These are phyloP conservation scores for Naganishia onofrii DNA, from an alignment of 768 basidiomycete genomes.

Conservation along the genomic window DNA sequence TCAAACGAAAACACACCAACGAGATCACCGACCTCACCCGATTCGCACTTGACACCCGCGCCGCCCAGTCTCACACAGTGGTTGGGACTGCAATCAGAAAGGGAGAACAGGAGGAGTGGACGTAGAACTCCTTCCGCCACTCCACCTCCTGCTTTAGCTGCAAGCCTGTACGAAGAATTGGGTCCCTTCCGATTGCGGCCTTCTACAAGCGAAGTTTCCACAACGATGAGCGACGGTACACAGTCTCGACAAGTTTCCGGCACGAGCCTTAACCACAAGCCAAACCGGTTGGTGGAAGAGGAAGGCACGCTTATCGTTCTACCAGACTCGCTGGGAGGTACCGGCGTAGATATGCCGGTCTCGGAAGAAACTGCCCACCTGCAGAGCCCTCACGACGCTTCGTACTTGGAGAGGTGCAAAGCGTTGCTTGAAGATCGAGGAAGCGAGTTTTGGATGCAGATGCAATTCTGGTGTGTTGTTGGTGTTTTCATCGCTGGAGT, in stretches of 20 bases:
- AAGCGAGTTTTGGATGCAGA: conserved; percentile 14
- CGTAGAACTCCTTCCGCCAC: background rate
- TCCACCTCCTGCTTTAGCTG: background rate
- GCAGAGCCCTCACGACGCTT: background rate
- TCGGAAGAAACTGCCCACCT: background rate
- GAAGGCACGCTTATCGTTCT: background rate
- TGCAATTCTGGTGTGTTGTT: conserved; percentile 22
- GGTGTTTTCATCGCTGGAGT: conserved; percentile 17
- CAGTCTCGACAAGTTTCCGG: background rate
- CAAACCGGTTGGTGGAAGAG: background rate
- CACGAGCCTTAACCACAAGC: background rate
- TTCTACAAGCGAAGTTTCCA: background rate
- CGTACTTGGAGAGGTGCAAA: conserved; percentile 9
- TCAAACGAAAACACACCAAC: background rate
- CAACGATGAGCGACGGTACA: background rate
- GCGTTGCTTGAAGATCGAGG: conserved; percentile 7
- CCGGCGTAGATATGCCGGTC: background rate
- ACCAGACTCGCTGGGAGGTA: background rate
- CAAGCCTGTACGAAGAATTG: background rate
- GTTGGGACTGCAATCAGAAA: background rate
- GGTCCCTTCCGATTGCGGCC: background rate
- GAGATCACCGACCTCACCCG: background rate
- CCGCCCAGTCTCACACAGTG: background rate
- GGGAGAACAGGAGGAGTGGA: background rate
- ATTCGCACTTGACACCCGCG: conserved; percentile 10